Percentiles rank a stretch among this genome's conserved stretches.
Conservation (phyloP, 768 basidiomycete species). For the Trametes maxima region DNA sequence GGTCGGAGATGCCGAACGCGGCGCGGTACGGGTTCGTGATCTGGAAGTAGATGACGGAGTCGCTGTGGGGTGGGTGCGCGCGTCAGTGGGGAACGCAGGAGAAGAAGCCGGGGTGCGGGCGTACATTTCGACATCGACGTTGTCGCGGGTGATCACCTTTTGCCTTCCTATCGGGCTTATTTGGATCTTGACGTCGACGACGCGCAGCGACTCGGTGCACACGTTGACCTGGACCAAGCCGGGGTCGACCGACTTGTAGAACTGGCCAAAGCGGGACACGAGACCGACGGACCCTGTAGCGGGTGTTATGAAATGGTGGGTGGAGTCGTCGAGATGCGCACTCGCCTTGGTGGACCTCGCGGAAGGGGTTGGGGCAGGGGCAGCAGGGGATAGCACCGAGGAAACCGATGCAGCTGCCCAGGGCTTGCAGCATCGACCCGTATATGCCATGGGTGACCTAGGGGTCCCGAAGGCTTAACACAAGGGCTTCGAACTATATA, state of each 20-base stretch:
- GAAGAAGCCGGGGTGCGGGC: constrained; percentile 30
- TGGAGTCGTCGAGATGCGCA: constrained; percentile 10
- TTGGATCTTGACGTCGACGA: constrained; percentile 96
- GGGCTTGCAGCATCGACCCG: constrained; percentile 73
- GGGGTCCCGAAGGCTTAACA: neutral
- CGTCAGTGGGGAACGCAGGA: constrained; percentile 16
- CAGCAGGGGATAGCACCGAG: constrained; percentile 81
- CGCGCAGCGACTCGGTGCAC: constrained; percentile 84
- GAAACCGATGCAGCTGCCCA: constrained; percentile 70
- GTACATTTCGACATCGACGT: constrained; percentile 92
- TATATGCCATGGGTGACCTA: constrained; percentile 85
- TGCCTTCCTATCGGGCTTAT: constrained; percentile 87
- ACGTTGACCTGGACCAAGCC: constrained; percentile 92
- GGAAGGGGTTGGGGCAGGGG: constrained; percentile 84
- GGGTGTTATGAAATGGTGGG: constrained; percentile 21
- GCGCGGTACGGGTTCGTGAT: constrained; percentile 90
- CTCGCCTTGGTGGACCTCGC: constrained; percentile 80
- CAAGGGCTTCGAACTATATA: neutral
- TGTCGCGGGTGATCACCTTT: constrained; percentile 92
- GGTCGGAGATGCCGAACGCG: constrained; percentile 89
- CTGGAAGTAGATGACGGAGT: constrained; percentile 93
- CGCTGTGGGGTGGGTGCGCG: constrained; percentile 47
- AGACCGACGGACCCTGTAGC: constrained; percentile 81
- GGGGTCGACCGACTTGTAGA: constrained; percentile 95
- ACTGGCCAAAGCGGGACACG: constrained; percentile 91